Evolutionary conservation across 2,329 filamentous ascomycete genomes (phyloP).

Genomic region (Nigrospora osmanthi): DNA sequence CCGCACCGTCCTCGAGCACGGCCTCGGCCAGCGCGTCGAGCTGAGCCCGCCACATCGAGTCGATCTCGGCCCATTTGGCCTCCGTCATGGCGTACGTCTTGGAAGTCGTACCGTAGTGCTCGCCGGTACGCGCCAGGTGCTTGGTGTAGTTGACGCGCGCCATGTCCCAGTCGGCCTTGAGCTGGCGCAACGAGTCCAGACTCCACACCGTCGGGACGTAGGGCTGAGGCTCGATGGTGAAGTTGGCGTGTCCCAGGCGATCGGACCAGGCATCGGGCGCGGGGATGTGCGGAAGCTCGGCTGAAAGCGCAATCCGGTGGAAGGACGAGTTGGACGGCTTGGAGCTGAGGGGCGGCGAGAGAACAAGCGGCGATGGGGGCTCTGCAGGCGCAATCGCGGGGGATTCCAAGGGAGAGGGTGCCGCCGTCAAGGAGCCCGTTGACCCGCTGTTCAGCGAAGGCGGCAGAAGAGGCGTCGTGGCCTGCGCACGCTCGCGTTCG

Average conservation of each 20-base stretch:
- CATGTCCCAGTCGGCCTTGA: conserved; percentile 74
- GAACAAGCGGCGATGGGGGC: conserved; percentile 25
- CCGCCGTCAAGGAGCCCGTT: conserved; percentile 37
- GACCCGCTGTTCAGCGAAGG: conserved; percentile 62
- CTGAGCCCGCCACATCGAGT: conserved; percentile 63
- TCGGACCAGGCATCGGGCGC: conserved; percentile 76
- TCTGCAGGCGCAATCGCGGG: conserved; percentile 60
- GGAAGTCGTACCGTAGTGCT: conserved; percentile 85
- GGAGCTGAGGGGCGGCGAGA: conserved; percentile 68
- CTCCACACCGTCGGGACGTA: conserved; percentile 62
- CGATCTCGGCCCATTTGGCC: conserved; percentile 79
- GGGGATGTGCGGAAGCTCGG: conserved; percentile 39
- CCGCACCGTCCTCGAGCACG: conserved; percentile 32
- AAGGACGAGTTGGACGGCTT: conserved; percentile 75
- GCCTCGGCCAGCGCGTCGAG: conserved; percentile 58
- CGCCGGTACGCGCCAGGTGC: conserved; percentile 77
- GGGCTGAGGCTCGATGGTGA: conserved; percentile 75
- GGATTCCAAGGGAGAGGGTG: conserved; percentile 79
- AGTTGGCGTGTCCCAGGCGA: conserved; percentile 86
- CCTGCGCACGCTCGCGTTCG: conserved; percentile 52
- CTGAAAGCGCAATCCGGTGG: conserved; percentile 32
- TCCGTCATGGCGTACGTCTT: conserved; percentile 82
- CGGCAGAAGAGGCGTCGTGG: conserved; percentile 78
- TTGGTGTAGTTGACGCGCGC: conserved; percentile 84
- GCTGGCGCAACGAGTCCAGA: conserved; percentile 46